phyloP scores from a whole-genome alignment of 768 basidiomycete genomes.

The Chalciporus pseudorubinellus region DNA sequence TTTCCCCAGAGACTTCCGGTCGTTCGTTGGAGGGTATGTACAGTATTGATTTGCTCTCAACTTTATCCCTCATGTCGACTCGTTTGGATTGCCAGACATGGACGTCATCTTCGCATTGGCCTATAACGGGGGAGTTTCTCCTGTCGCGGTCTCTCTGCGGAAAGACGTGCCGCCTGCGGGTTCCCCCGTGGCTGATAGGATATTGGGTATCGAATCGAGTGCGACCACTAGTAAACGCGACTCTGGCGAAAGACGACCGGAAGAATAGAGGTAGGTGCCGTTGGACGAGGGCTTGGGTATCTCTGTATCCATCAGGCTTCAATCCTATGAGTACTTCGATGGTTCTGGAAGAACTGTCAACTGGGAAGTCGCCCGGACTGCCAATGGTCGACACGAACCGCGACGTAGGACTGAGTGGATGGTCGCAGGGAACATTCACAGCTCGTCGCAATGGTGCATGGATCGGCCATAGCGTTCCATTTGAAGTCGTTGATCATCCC shows the following conservation, averaged over 20 bases:
- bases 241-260: not conserved
- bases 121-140: constrained; percentile 43
- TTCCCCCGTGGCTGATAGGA: constrained; percentile 43
- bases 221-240: constrained; percentile 1
- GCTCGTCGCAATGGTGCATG: no score
- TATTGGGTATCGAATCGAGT: constrained; percentile 34
- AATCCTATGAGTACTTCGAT: no score
- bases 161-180: constrained; percentile 46
- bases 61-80: not conserved
- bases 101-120: constrained; percentile 48
- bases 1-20: constrained; percentile 61
- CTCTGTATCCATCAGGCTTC: no score
- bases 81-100: constrained; percentile 32
- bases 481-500: no score
- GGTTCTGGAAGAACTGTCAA: no score
- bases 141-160: constrained; percentile 42
- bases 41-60: not conserved
- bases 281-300: no score
- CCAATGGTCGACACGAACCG: no score
- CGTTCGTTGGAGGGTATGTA: constrained; percentile 52
- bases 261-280: no score
- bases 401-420: no score
- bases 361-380: no score
- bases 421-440: no score
- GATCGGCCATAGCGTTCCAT: no score